Evolutionary conservation across 495 filamentous ascomycete genomes (phyloP).

Genomic region (Sporormia fimetaria): DNA sequence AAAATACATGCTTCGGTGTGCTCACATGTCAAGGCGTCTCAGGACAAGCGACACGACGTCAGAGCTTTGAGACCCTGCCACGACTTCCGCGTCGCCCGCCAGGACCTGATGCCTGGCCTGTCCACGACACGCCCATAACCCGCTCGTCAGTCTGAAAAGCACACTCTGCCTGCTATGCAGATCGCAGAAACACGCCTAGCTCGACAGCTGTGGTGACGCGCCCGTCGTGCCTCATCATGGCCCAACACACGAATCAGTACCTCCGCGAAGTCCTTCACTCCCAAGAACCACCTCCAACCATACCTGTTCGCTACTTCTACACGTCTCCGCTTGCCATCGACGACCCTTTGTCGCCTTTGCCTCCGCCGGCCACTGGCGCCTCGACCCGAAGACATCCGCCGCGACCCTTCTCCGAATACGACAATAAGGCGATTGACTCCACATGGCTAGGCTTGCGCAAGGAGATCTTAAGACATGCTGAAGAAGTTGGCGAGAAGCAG

Average conservation of each 20-base stretch:
- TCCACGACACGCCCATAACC: too few relatives aligned
- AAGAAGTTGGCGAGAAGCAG: conserved; percentile 26
- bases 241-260: conserved; percentile 25
- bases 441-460: conserved; percentile 32
- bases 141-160: too few relatives aligned
- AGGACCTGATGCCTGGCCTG: too few relatives aligned
- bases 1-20: too few relatives aligned
- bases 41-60: too few relatives aligned
- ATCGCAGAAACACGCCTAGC: conserved; percentile 4
- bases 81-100: too few relatives aligned
- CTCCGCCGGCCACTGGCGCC: conserved; percentile 26
- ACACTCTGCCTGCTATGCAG: too few relatives aligned
- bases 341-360: conserved; percentile 35
- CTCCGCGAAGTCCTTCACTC: conserved; percentile 30
- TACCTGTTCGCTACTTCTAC: conserved; percentile 34
- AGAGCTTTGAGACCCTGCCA: too few relatives aligned
- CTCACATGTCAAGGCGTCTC: too few relatives aligned
- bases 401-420: conserved; percentile 34
- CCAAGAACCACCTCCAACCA: conserved; percentile 29
- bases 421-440: conserved; percentile 33
- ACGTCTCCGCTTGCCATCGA: conserved; percentile 33
- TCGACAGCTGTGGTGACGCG: conserved; percentile 1
- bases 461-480: conserved; percentile 31
- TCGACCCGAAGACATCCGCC: conserved; percentile 27
- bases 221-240: conserved; percentile 16